phyloP scores from a whole-genome alignment of 2,329 filamentous ascomycete species.

The Sporothrix mexicana region DNA sequence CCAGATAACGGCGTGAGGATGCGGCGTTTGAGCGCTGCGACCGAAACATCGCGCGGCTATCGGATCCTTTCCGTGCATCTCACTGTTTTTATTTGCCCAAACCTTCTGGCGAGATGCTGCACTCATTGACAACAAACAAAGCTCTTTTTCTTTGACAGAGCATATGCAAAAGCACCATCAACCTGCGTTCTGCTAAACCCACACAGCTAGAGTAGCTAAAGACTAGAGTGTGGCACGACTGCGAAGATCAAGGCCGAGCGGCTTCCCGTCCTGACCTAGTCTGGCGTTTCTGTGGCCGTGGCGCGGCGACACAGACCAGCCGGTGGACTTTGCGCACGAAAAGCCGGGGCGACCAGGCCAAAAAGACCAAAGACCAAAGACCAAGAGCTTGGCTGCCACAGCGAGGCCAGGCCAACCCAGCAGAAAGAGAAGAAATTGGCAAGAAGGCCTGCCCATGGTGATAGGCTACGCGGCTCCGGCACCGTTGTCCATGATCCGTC shows the following conservation, averaged over 20 bases:
- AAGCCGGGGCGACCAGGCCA: neutral
- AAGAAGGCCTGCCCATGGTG: neutral
- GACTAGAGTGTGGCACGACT: neutral
- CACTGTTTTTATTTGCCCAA: neutral
- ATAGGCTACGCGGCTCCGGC: neutral
- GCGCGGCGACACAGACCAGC: conserved; percentile 24
- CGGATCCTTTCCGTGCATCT: conserved; percentile 21
- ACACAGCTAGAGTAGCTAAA: neutral
- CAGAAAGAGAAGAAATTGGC: neutral
- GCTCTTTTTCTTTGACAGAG: neutral
- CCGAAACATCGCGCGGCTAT: conserved; percentile 18
- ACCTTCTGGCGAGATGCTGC: no score
- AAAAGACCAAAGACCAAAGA: neutral
- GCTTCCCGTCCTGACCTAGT: conserved; percentile 4
- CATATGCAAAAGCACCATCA: neutral
- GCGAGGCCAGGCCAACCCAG: neutral
- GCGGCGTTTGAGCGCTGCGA: neutral
- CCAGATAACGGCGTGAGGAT: conserved; percentile 3
- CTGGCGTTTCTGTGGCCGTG: neutral
- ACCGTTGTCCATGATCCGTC: neutral
- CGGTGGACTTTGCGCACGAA: conserved; percentile 20
- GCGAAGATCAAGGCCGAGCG: conserved; percentile 2
- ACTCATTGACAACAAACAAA: neutral
- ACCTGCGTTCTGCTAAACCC: neutral
- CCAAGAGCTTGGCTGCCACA: neutral